These are phyloP conservation scores for Pisolithus marmoratus DNA, from an alignment of 768 basidiomycete species.

Conservation along the genomic window DNA sequence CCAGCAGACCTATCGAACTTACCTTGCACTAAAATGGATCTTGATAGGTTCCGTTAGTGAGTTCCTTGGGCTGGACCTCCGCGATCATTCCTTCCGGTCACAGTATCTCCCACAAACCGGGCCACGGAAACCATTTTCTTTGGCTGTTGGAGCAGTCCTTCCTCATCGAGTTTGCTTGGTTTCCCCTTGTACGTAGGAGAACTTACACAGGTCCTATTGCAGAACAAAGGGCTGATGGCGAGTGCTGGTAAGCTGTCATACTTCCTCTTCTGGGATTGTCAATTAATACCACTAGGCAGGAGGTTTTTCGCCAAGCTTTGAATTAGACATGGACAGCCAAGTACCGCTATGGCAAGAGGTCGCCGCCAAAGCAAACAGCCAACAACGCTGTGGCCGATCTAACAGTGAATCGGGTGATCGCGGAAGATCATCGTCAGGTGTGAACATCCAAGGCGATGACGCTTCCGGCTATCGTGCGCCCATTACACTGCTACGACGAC, in stretches of 20 bases:
- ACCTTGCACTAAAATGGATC: background rate
- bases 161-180: background rate
- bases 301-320: background rate
- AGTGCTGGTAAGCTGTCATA: too few species aligned
- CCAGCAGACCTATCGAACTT: background rate
- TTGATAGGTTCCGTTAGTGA: conserved; percentile 1
- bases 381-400: background rate
- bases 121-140: background rate
- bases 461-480: background rate
- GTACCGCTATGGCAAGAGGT: background rate
- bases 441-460: background rate
- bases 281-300: too few species aligned
- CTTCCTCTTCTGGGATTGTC: too few species aligned
- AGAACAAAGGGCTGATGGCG: background rate
- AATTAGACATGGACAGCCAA: background rate
- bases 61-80: background rate
- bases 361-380: background rate
- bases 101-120: background rate
- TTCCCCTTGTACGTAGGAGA: background rate
- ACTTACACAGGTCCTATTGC: background rate
- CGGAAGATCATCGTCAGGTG: background rate
- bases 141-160: background rate
- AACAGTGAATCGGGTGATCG: background rate
- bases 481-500: background rate
- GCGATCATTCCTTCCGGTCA: background rate